Base-by-base conservation (phyloP, 345 rosid species). In the Alliaria petiolata region DNA sequence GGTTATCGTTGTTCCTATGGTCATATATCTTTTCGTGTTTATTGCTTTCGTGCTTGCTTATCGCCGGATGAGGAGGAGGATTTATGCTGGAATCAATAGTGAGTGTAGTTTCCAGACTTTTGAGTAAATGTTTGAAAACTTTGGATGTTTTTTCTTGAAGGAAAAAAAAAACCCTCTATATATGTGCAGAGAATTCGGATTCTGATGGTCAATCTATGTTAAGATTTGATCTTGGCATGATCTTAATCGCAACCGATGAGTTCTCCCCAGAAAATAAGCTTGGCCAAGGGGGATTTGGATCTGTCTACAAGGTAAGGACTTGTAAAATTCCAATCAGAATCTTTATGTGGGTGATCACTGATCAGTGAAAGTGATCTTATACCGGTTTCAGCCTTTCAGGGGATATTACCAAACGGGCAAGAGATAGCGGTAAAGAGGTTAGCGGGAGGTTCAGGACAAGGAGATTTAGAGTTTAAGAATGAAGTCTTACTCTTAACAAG, bases 381-480 rank as follows among this genome's bases (percentile, higher is more conserved):
- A 46, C 34, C 15, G 4, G 22, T n/a, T n/a, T n/a, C n/a, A n/a
- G n/a, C n/a, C n/a, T 53, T 60, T 4, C 73, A 84, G 89, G 89
- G 88, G 25, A 55, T 9, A 45, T 78, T 86, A 26, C 56, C 65
- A 4, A 17, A 46, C 45, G 82, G 82, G 51, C 65, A 69, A 63
- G 69, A 75, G 82, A 59, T n/a, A n/a, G n/a, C n/a, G n/a, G n/a
- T n/a, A n/a, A n/a, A n/a, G n/a, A n/a, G n/a, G n/a, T 47, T 82
- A 35, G 65, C 81, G 3, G 14, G 45, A 31, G 67, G 38, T n/a
- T 84, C 90, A 11, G 65, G 74, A 8, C 85, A 84, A 81, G 90
- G 88, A 36, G 77, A 70, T 1, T 6, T 35, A 10, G 87, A 85
- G 76, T 85, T 85, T 43, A 77, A 75, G 69, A 85, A 79, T 42